Percentiles rank a stretch among this genome's conserved stretches.
phyloP scores from a whole-genome alignment of 2,329 filamentous ascomycete genomes.

The Phyllosticta citriasiana region DNA sequence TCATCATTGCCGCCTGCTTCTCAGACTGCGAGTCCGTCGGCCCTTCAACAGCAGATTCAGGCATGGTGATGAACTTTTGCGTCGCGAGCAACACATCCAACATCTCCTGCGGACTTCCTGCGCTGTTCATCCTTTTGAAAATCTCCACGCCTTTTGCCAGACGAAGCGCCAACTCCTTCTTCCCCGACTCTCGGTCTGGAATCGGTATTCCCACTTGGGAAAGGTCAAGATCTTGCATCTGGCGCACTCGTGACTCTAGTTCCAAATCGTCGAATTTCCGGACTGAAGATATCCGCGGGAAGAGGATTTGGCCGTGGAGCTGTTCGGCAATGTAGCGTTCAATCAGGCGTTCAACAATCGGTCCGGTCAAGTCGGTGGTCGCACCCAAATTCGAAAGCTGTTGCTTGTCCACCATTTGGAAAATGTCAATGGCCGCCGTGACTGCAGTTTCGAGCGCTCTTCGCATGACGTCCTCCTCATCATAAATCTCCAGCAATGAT shows the following conservation, averaged over 20 bases:
- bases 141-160: conserved; percentile 73
- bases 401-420: conserved; percentile 91
- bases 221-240: conserved; percentile 90
- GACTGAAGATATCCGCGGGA: conserved; percentile 68
- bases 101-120: conserved; percentile 82
- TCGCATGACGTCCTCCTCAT: conserved; percentile 86
- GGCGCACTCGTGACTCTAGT: conserved; percentile 77
- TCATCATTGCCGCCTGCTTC: conserved; percentile 46
- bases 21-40: conserved; percentile 32
- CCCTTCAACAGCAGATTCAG: conserved; percentile 34
- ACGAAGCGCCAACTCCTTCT: conserved; percentile 68
- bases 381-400: conserved; percentile 85
- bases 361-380: conserved; percentile 86
- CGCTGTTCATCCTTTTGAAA: conserved; percentile 74
- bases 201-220: conserved; percentile 87
- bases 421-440: conserved; percentile 86
- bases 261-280: conserved; percentile 76
- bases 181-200: conserved; percentile 65
- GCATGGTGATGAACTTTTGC: conserved; percentile 69
- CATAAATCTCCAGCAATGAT: conserved; percentile 56
- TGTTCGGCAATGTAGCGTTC: conserved; percentile 92
- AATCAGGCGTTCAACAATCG: conserved; percentile 84
- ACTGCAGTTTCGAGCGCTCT: conserved; percentile 84
- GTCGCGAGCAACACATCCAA: conserved; percentile 68
- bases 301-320: conserved; percentile 74